phyloP scores from a whole-genome alignment of 2,329 filamentous ascomycete genomes.

The Stemphylium beticola region DNA sequence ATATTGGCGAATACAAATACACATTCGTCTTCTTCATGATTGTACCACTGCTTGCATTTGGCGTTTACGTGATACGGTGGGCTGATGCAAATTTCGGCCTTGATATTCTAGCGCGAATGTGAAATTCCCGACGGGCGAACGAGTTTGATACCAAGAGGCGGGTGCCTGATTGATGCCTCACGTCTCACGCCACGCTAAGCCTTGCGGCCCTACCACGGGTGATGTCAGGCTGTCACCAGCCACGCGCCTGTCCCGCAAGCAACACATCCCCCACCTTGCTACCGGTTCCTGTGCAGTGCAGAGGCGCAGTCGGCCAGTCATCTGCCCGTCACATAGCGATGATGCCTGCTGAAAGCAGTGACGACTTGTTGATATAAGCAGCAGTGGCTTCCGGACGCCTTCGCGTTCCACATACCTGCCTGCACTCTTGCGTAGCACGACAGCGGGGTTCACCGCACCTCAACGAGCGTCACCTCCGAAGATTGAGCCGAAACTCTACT shows the following conservation, averaged over 20 bases:
- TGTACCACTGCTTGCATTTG: background rate
- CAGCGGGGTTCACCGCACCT: constrained; percentile 29
- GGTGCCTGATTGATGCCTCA: constrained; percentile 26
- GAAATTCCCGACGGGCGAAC: background rate
- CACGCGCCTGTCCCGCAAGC: constrained; percentile 15
- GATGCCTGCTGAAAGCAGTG: constrained; percentile 19
- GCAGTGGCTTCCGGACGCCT: constrained; percentile 11
- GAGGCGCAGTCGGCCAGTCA: constrained; percentile 36
- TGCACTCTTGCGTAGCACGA: constrained; percentile 18
- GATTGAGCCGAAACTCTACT: constrained; percentile 19
- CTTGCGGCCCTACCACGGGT: constrained; percentile 17
- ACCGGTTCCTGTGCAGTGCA: constrained; percentile 25
- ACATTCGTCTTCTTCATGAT: constrained; percentile 13
- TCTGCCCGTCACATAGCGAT: constrained; percentile 26
- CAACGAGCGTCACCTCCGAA: constrained; percentile 23
- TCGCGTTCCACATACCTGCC: constrained; percentile 15
- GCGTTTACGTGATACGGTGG: background rate
- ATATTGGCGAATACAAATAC: constrained; percentile 13
- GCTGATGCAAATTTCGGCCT: background rate
- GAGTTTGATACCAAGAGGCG: background rate
- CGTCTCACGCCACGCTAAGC: constrained; percentile 15
- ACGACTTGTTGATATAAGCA: constrained; percentile 15
- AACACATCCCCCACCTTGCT: constrained; percentile 17
- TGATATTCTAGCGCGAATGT: background rate
- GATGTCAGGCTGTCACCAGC: constrained; percentile 27